A percentile compares a stretch with the other conserved stretches of the same genome.
phyloP scores from a whole-genome alignment of 2,329 filamentous ascomycete genomes.

The Pseudogymnoascus sp. region DNA sequence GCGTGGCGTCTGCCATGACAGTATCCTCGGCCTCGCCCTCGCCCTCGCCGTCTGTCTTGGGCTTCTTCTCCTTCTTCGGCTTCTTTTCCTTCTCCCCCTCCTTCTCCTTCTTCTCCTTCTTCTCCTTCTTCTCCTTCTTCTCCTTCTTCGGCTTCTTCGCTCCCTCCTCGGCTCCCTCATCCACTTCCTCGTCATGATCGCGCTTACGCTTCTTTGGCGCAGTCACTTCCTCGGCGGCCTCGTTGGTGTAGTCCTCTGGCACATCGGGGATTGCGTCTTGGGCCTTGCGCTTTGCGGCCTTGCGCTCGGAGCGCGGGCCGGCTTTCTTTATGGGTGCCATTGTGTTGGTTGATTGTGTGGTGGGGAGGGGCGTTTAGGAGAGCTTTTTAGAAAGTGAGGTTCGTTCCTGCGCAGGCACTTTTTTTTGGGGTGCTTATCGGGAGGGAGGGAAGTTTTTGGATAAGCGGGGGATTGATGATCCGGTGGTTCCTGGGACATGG shows the following conservation, averaged over 20 bases:
- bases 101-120: constrained; percentile 15
- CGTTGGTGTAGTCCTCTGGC: constrained; percentile 20
- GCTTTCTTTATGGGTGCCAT: neutral
- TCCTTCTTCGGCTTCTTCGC: constrained; percentile 15
- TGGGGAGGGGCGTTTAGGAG: too few species aligned
- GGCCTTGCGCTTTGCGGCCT: constrained; percentile 29
- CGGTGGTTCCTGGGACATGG: neutral
- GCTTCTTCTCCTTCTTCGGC: constrained; percentile 12
- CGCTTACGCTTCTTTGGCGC: constrained; percentile 9
- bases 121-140: constrained; percentile 20
- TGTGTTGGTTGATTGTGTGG: neutral
- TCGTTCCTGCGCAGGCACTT: neutral
- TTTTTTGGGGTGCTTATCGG: constrained; percentile 3
- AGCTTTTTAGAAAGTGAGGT: too few species aligned
- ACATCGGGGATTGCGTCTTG: constrained; percentile 29
- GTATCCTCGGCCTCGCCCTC: constrained; percentile 12
- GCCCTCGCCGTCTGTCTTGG: constrained; percentile 22
- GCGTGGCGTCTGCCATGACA: constrained; percentile 25
- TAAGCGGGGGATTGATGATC: constrained; percentile 2
- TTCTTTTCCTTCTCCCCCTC: constrained; percentile 15
- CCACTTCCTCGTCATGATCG: constrained; percentile 19
- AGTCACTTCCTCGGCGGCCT: constrained; percentile 5
- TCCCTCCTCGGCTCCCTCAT: constrained; percentile 12
- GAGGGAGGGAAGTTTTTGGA: neutral
- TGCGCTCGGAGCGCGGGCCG: constrained; percentile 26